These are phyloP conservation scores for Leccinellum rugosiceps DNA, from an alignment of 768 basidiomycete species.

Conservation along the genomic window DNA sequence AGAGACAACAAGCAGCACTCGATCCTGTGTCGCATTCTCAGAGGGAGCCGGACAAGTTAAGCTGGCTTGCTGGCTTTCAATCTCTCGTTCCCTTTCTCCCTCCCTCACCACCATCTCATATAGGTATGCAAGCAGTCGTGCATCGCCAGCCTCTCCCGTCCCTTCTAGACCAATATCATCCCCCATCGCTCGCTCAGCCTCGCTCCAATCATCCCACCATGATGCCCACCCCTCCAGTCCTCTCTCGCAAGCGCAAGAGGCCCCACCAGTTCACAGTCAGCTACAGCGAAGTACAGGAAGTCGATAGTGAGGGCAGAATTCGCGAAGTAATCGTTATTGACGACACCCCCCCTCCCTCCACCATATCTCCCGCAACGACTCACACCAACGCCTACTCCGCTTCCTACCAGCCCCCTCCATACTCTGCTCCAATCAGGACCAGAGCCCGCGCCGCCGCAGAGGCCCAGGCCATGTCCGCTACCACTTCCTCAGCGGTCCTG, in stretches of 20 bases:
- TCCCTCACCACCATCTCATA: slow-evolving; percentile 43
- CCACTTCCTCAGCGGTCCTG: slow-evolving; percentile 57
- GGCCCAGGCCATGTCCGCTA: slow-evolving; percentile 71
- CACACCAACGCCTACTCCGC: slow-evolving; percentile 70
- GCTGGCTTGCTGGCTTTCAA: slow-evolving; percentile 38
- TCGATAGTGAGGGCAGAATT: slow-evolving; percentile 72
- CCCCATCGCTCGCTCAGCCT: slow-evolving; percentile 49
- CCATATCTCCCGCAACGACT: slow-evolving; percentile 71
- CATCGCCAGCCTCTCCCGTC: slow-evolving; percentile 58
- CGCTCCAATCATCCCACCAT: slow-evolving; percentile 48
- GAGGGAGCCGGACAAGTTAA: slow-evolving; percentile 24
- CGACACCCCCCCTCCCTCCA: slow-evolving; percentile 79
- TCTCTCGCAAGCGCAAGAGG: slow-evolving; percentile 80
- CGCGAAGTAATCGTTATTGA: slow-evolving; percentile 92
- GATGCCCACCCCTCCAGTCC: slow-evolving; percentile 68
- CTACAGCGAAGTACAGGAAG: slow-evolving; percentile 86
- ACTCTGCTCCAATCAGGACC: slow-evolving; percentile 75
- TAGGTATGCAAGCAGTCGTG: slow-evolving; percentile 71
- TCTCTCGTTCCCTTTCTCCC: slow-evolving; percentile 25
- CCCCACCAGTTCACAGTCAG: slow-evolving; percentile 76
- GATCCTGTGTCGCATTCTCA: slow-evolving; percentile 35
- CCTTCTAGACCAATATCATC: slow-evolving; percentile 64
- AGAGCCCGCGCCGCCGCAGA: slow-evolving; percentile 85
- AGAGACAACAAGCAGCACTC: slow-evolving; percentile 27
- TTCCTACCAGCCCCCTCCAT: slow-evolving; percentile 76